phyloP scores from a whole-genome alignment of 2,329 filamentous ascomycete genomes.

The Acrodontium crateriforme region DNA sequence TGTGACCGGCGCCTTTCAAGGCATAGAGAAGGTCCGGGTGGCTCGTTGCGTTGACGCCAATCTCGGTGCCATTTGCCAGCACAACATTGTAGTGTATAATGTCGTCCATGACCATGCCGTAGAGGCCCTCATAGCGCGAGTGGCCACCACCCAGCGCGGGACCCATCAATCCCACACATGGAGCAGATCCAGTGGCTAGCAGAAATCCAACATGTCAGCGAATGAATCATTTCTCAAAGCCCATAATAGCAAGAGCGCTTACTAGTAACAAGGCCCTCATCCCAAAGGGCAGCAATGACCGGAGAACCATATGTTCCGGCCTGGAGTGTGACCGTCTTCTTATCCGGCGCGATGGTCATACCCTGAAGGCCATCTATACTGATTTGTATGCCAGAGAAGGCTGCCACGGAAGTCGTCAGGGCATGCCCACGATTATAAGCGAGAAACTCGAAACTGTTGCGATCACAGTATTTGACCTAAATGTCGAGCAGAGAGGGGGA shows the following conservation, averaged over 20 bases:
- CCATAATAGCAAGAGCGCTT: not conserved
- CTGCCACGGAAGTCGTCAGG: too few relatives aligned
- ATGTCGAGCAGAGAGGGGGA: too few relatives aligned
- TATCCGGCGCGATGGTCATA: not conserved
- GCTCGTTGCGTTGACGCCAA: slow-evolving; percentile 27
- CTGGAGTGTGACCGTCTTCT: not conserved
- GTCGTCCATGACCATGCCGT: slow-evolving; percentile 40
- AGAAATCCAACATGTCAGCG: not conserved
- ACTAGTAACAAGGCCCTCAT: not conserved
- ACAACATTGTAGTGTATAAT: slow-evolving; percentile 27
- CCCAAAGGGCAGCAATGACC: not conserved
- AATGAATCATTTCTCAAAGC: too few relatives aligned
- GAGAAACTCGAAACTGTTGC: too few relatives aligned
- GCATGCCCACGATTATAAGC: too few relatives aligned
- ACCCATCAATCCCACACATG: not conserved
- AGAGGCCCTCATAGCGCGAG: slow-evolving; percentile 17
- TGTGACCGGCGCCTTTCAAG: slow-evolving; percentile 29
- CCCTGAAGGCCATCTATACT: not conserved
- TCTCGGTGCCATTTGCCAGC: slow-evolving; percentile 25
- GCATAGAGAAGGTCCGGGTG: slow-evolving; percentile 37
- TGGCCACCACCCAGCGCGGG: slow-evolving; percentile 4
- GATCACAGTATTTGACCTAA: too few relatives aligned
- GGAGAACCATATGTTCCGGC: not conserved
- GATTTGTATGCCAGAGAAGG: slow-evolving; percentile 1
- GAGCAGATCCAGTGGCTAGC: not conserved